Evolutionary conservation across 495 filamentous ascomycete genomes (phyloP).

Genomic region (Tuber microsphaerosporum): DNA sequence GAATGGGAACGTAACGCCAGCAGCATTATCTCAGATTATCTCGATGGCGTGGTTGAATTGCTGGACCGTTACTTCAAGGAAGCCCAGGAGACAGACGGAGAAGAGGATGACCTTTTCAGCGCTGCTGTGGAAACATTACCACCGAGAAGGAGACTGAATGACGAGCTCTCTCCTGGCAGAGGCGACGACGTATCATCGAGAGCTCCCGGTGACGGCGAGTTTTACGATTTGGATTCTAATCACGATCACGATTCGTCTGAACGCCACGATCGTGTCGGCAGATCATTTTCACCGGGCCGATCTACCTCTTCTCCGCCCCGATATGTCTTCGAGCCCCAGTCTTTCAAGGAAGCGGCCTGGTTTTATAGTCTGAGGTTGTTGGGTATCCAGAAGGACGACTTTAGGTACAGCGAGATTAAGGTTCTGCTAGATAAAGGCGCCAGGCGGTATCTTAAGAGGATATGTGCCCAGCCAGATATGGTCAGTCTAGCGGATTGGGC

Average conservation of each 20-base stretch:
- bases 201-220: conserved; percentile 6
- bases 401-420: conserved; percentile 34
- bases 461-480: conserved; percentile 36
- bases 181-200: conserved; percentile 5
- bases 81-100: conserved; percentile 32
- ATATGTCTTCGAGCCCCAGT: conserved; percentile 28
- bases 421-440: conserved; percentile 30
- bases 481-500: conserved; percentile 31
- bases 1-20: conserved; percentile 37
- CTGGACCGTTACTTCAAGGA: conserved; percentile 32
- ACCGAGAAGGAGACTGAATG: conserved; percentile 27
- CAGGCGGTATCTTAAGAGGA: conserved; percentile 33
- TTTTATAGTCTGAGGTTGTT: conserved; percentile 33
- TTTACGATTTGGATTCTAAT: conserved; percentile 21
- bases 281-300: conserved; percentile 30
- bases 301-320: conserved; percentile 30
- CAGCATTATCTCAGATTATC: conserved; percentile 35
- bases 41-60: conserved; percentile 31
- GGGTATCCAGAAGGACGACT: conserved; percentile 34
- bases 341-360: conserved; percentile 35
- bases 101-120: conserved; percentile 24
- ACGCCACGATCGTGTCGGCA: conserved; percentile 24
- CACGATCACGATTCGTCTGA: conserved; percentile 7
- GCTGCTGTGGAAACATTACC: conserved; percentile 28
- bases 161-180: conserved; percentile 24